Evolutionary conservation across 2,329 filamentous ascomycete species (phyloP).

Genomic region (Xylaria sp.): DNA sequence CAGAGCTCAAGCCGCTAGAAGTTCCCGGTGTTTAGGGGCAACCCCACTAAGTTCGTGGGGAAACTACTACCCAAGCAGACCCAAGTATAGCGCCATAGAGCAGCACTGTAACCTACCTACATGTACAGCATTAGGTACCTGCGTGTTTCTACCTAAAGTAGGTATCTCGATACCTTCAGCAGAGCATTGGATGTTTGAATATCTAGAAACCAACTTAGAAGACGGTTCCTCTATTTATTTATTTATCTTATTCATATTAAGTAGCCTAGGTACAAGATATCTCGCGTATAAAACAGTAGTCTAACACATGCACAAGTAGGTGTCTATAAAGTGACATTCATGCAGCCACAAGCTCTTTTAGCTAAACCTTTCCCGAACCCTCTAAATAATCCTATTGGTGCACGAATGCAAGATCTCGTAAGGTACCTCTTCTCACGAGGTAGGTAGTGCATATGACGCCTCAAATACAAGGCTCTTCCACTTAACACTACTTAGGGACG

Average conservation of each 20-base stretch:
- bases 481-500: background rate
- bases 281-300: background rate
- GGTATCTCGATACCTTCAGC: no score
- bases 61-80: background rate
- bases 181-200: no score
- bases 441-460: background rate
- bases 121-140: no score
- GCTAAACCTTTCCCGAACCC: background rate
- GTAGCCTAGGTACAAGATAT: no score
- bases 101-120: background rate
- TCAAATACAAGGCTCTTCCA: background rate
- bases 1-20: constrained; percentile 1
- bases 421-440: background rate
- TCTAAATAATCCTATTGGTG: background rate
- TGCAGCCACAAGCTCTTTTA: background rate
- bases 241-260: no score
- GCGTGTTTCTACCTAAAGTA: no score
- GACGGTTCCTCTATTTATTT: no score
- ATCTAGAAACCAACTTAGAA: no score
- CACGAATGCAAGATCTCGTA: background rate
- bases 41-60: constrained; percentile 15
- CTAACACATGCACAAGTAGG: no score
- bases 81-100: background rate
- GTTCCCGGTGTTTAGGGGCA: constrained; percentile 7
- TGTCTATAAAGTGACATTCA: background rate